phyloP scores from a whole-genome alignment of 352 stramenopile genomes.

The Globisporangium okanoganense region DNA sequence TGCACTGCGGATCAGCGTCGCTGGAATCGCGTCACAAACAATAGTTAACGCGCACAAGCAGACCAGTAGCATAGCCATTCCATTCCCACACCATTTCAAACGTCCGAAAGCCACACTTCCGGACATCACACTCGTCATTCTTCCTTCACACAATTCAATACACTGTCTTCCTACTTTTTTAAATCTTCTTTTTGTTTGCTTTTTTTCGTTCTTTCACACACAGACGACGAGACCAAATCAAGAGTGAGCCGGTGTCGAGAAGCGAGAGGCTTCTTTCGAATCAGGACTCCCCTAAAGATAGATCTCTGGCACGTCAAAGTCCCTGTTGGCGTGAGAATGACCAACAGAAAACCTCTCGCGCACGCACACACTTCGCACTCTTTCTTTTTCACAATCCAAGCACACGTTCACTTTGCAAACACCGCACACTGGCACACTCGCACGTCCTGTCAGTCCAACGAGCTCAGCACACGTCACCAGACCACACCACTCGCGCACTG shows the following conservation, averaged over 20 bases:
- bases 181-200: not conserved
- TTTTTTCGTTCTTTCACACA: conserved; percentile 1
- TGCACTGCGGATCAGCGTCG: too few relatives aligned
- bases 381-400: conserved; percentile 3
- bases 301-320: conserved; percentile 3
- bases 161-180: not conserved
- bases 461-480: conserved; percentile 5
- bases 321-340: conserved; percentile 8
- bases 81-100: conserved; percentile 1
- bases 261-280: conserved; percentile 2
- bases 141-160: conserved; percentile 11
- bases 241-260: not conserved
- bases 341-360: conserved; percentile 2
- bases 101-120: conserved; percentile 6
- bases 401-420: not conserved
- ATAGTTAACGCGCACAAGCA: conserved; percentile 15
- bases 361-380: conserved; percentile 4
- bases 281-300: not conserved
- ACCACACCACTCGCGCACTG: conserved; percentile 5
- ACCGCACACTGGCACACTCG: not conserved
- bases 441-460: conserved; percentile 1
- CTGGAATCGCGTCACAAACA: conserved; percentile 6
- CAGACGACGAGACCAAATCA: not conserved
- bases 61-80: conserved; percentile 3
- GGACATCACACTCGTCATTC: conserved; percentile 5